These are phyloP conservation scores for Blastobotrys attinorum DNA, from an alignment of 805 yeast species.

Conservation along the genomic window DNA sequence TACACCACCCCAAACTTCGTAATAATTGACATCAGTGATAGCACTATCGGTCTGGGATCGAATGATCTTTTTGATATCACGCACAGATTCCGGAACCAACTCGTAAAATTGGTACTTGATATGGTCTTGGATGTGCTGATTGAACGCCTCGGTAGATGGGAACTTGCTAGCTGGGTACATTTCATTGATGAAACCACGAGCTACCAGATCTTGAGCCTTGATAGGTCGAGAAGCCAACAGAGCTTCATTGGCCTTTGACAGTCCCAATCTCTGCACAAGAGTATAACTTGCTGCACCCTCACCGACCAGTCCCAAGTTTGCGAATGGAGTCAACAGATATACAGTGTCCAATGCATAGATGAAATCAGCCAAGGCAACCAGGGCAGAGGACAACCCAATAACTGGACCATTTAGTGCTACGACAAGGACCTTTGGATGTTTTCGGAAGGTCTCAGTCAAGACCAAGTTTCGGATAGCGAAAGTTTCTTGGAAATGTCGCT, in stretches of 20 bases:
- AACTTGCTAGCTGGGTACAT: conserved; percentile 34
- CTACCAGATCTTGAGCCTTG: conserved; percentile 45
- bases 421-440: conserved; percentile 63
- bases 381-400: conserved; percentile 67
- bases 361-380: conserved; percentile 70
- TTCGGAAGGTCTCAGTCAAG: conserved; percentile 57
- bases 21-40: conserved; percentile 45
- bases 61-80: conserved; percentile 39
- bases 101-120: conserved; percentile 32
- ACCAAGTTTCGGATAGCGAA: conserved; percentile 67
- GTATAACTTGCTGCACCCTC: conserved; percentile 75
- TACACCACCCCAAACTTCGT: conserved; percentile 64
- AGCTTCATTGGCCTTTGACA: conserved; percentile 66
- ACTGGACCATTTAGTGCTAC: conserved; percentile 83
- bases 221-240: conserved; percentile 63
- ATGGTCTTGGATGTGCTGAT: conserved; percentile 35
- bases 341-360: conserved; percentile 56
- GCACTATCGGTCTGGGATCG: conserved; percentile 27
- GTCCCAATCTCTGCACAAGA: conserved; percentile 61
- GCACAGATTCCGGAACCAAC: conserved; percentile 39
- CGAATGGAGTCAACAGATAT: conserved; percentile 64
- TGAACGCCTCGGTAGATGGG: conserved; percentile 40
- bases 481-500: conserved; percentile 41
- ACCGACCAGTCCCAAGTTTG: conserved; percentile 72
- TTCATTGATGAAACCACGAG: conserved; percentile 56